Base-by-base conservation (phyloP, 768 basidiomycete species). In the Hirschioporus abietinus region DNA sequence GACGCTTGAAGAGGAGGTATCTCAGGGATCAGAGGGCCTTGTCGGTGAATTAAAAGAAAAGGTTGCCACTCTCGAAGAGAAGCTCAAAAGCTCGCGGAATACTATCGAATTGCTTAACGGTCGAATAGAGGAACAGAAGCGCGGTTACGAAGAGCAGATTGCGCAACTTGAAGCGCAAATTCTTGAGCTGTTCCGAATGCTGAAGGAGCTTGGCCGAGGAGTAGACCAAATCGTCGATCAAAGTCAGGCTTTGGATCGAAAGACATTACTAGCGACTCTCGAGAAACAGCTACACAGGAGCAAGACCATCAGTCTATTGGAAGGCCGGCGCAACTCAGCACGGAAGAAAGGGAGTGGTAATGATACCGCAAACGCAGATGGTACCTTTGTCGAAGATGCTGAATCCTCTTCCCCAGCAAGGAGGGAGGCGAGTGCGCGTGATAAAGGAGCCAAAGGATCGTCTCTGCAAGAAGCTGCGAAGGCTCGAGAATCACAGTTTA, bases 111-210 rank as follows among this genome's bases (percentile, higher is more conserved):
- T 89, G 63, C 79, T 97, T 10, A 90, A 93, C 72, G 85, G 84
- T 20, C 92, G 93, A 72, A 77, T 97, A 65, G 88, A 86, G 70
- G 83, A 84, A 57, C 92, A 95, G 78, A 92, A 89, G 74, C 75
- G 79, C 18, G 87, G 85, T 17, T 95, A 95, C 73, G 92, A 96
- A 73, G 92, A 94, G 66, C 87, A 87, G 70, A 93, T 98, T 66
- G 82, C 86, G 3, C 92, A 96, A 75, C 87, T 96, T 17, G 95
- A 97, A 73, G 84, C 89, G 15, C 93, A 97, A 80, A 96, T 96
- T 68, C 86, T 92, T 83, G 95, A 97, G 74, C 77, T 98, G 20
- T 99, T 96, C 80, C 84, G 90, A 70, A 96, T 97, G 94, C 81
- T 99, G 65, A 92, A 88, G 74, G 92, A 96, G 72, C 84, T 91